Conservation (phyloP, 257 asterid species). For the Lithospermum erythrorhizon region DNA sequence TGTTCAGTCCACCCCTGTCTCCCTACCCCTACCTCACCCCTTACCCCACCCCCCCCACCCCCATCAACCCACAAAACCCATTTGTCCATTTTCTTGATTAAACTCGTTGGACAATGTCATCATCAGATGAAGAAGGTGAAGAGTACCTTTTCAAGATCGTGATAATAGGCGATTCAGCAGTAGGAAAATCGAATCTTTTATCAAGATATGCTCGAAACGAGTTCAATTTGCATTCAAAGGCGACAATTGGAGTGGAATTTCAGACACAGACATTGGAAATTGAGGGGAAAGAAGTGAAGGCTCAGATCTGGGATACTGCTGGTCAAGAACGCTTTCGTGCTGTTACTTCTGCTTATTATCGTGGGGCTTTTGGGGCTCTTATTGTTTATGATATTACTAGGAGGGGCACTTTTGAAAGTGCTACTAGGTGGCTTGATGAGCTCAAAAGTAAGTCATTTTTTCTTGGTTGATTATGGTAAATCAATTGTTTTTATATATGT, state of each 20-base stretch:
- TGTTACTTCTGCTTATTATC: constrained; percentile 11
- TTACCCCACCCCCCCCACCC: too few relatives aligned
- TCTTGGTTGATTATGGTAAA: not conserved
- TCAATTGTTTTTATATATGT: too few relatives aligned
- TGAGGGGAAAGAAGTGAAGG: constrained; percentile 10
- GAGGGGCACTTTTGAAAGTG: constrained; percentile 12
- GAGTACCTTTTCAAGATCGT: constrained; percentile 9
- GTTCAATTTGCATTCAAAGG: constrained; percentile 4
- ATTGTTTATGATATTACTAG: constrained; percentile 13
- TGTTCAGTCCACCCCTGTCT: too few relatives aligned
- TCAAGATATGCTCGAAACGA: constrained; percentile 8
- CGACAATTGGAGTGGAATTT: constrained; percentile 11
- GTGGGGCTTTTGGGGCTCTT: constrained; percentile 18
- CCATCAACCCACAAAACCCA: too few relatives aligned
- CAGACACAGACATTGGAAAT: constrained; percentile 5
- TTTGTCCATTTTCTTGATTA: too few relatives aligned
- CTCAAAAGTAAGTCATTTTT: constrained; percentile 7
- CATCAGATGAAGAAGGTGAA: constrained; percentile 10
- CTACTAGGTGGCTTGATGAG: constrained; percentile 12
- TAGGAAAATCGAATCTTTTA: constrained; percentile 5
- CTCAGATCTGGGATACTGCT: constrained; percentile 13
- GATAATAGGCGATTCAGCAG: constrained; percentile 8
- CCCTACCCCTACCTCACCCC: too few relatives aligned
- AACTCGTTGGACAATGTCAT: not conserved
- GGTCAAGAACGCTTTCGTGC: constrained; percentile 11